Percentiles rank a stretch among this genome's conserved stretches.
These are phyloP conservation scores for Filobasidium wieringae DNA, from an alignment of 768 basidiomycete genomes.

Conservation along the genomic window DNA sequence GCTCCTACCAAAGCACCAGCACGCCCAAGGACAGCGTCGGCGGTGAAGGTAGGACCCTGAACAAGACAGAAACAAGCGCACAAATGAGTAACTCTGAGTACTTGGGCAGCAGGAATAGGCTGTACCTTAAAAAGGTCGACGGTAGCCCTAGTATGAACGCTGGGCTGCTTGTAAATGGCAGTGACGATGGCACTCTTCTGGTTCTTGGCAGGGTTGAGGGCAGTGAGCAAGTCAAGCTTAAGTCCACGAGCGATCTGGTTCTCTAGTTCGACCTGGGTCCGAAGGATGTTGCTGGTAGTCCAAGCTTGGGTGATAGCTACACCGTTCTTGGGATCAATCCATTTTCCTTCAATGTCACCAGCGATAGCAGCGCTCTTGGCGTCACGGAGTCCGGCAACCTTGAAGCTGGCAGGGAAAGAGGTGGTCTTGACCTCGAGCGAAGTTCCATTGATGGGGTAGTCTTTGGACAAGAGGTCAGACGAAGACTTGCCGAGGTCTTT, in stretches of 20 bases:
- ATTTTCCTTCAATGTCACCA: conserved; percentile 94
- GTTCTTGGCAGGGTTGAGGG: conserved; percentile 75
- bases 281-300: conserved; percentile 88
- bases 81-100: not conserved
- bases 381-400: conserved; percentile 74
- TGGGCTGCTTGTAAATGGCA: conserved; percentile 88
- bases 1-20: conserved; percentile 95
- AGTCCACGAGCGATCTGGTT: conserved; percentile 90
- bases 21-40: conserved; percentile 87
- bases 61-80: not conserved
- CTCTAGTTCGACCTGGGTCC: conserved; percentile 84
- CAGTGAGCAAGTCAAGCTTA: conserved; percentile 80
- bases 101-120: too few species aligned
- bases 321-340: conserved; percentile 79
- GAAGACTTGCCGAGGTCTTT: not conserved
- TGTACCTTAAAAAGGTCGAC: conserved; percentile 91
- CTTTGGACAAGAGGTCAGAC: conserved; percentile 30
- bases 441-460: conserved; percentile 63
- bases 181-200: conserved; percentile 70
- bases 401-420: conserved; percentile 61
- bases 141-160: conserved; percentile 76
- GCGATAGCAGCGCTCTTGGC: conserved; percentile 59
- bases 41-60: conserved; percentile 92
- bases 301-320: conserved; percentile 80
- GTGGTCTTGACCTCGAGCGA: conserved; percentile 43